Base-by-base conservation (phyloP, 2,329 filamentous ascomycete species). In the Coniochaeta hoffmannii region DNA sequence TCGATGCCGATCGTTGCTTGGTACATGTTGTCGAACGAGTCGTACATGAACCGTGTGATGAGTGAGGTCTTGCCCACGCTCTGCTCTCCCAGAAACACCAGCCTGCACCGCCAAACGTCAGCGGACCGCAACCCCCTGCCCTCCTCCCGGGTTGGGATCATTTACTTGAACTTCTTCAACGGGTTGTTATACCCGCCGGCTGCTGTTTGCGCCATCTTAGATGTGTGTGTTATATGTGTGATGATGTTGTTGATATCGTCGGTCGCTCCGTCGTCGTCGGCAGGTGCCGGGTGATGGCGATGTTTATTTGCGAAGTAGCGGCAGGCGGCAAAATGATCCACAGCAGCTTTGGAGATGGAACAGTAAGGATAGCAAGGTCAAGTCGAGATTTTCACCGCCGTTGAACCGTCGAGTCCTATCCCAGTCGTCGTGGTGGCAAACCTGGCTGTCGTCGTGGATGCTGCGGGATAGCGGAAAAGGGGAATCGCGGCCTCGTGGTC, bases 11-110 rank as follows among this genome's bases (percentile, higher is more conserved):
- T 97, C 36, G 94, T 99, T 56, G 94, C 94, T 76, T 99, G 94
- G 77, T 99, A 99, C 81, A 93, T 97, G 76, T 96, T 97, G 80
- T 99, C 94, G 79, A 99, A 99, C 50, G 94, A 97, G 75, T 99
- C 94, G 81, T 99, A 99, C 94, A 99, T 99, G 80, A 99, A 99
- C 62, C 94, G 87, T 63, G 94, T 99, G 72, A 99, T 99, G 66
- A 99, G 78, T 59, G 94, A 99, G 31, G 94, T 99, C 79, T 99
- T 99, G 70, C 94, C 94, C 66, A 99, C 94, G 73, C 93, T 97
- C 76, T 99, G 94, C 77, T 99, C 94, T 69, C 94, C 94, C 60
- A 99, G 78, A 74, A 99, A 99, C 64, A 99, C 94, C 74, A 99
- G 78, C 78, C 92, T 96, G 65, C 56, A 59, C 30, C 11, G 32